Conservation (phyloP, 768 basidiomycete genomes). For the Udeniomyces megalosporus region DNA sequence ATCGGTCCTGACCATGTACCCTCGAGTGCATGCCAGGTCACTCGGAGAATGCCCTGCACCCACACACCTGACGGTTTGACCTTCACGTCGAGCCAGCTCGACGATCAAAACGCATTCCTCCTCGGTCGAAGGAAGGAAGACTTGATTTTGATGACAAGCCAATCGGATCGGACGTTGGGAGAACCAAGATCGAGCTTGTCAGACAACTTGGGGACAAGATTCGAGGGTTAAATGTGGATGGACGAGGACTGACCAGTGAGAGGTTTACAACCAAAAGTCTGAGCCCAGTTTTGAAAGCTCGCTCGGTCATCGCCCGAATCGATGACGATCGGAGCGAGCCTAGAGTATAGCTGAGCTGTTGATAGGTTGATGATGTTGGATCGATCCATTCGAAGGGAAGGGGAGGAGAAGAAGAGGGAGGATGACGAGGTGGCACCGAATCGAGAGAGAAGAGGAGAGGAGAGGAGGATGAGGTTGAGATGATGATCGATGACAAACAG, state of each 20-base stretch:
- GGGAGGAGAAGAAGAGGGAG: background rate
- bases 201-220: background rate
- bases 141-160: constrained; percentile 4
- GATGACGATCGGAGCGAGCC: constrained; percentile 43
- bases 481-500: too few species aligned
- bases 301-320: constrained; percentile 24
- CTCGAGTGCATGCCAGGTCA: constrained; percentile 78
- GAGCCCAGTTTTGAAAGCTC: constrained; percentile 45
- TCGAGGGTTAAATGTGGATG: background rate
- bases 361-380: constrained; percentile 20
- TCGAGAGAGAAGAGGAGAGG: background rate
- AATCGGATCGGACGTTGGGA: background rate
- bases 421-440: background rate
- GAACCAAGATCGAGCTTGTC: background rate
- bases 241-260: constrained; percentile 28
- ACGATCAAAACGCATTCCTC: constrained; percentile 57
- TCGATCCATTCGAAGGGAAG: background rate
- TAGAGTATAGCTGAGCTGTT: constrained; percentile 37
- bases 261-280: constrained; percentile 55
- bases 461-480: background rate
- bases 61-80: constrained; percentile 55
- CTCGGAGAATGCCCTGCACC: constrained; percentile 88
- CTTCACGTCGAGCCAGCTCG: constrained; percentile 60
- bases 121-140: constrained; percentile 60
- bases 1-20: constrained; percentile 67